Evolutionary conservation across 148 eudicot genomes (phyloP), one percentile per base, ranked within the genome.

Genomic region (Rhododendron simsii): DNA sequence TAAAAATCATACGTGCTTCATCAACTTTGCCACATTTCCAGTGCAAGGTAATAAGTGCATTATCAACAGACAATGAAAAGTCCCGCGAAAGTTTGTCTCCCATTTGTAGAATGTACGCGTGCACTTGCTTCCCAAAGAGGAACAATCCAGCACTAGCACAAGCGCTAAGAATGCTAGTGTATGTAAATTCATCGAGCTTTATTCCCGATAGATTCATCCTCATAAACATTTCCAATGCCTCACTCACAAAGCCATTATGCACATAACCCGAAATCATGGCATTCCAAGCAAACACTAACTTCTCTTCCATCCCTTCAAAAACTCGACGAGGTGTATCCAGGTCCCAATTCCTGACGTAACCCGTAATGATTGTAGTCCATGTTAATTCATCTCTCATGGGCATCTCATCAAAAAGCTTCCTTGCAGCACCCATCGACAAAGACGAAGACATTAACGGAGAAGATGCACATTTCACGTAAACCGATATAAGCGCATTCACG

Each of bases 321-420:
- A 92, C 86, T 50, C 86, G 83, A 50, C 84, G 87, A 13, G 93
- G 91, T 74, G 90, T 85, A 73, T 57, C 87, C 78, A 93, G 90
- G 78, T 93, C 92, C 80, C 77, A 83, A 53, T 90, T 92, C 88
- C 91, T 92, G 59, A 92, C 92, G 48, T 91, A 93, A 33, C 94
- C 95, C 15, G 92, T 89, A 76, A 93, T 91, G 84, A 93, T 90
- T 2, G 95, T 93, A 6, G 94, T 93, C 95, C 92, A 92, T 9
- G 94, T 88, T 55, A 91, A 76, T 87, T 93, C 95, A 85, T 93
- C 92, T 84, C 84, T 93, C 86, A 30, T 84, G 5, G 5, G 82
- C 93, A 91, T 91, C 65, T 88, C 92, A 90, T 93, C 92, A 88
- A 93, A 93, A 16, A 93, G 28, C 81, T 45, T 89, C 50, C 93